Base-by-base conservation (phyloP, 108 stramenopile species). In the Aurantiochytrium sp. region DNA sequence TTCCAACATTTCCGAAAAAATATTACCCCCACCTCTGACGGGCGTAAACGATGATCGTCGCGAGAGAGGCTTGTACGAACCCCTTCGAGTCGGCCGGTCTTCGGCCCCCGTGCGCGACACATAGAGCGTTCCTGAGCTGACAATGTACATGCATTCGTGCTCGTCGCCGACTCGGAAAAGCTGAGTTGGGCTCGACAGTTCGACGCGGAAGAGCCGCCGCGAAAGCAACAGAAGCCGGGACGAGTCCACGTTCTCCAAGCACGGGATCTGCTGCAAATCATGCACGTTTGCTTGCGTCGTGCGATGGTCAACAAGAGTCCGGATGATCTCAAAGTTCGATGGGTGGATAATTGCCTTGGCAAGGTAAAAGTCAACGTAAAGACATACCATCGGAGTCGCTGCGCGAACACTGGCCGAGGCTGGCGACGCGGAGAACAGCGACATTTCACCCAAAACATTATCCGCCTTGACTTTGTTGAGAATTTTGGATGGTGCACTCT, bases 111-210 rank as follows among this genome's bases (percentile, higher is more conserved):
- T 16, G 14, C 16, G 8, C n/a, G 76, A 53, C 10, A 83, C 25
- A 4, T 83, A 83, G 51, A 83, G 76, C 28, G 45, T 28, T 23
- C 76, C 76, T 18, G 51, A 47, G 51, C 49, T 53, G 6, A 83
- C 49, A 35, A 83, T 83, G 76, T 83, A 83, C 76, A 83, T 83
- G 49, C 49, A 53, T 12, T 83, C 76, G 51, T 83, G 76, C 28
- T 28, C 76, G 0, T 83, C 76, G 45, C 76, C 76, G 45, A 12
- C 28, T 12, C 4, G 16, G 25, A 83, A 47, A 6, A 83, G 51
- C 18, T 12, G 10, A 6, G 45, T 53, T 16, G 49, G 49, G 76
- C 76, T 47, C 45, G 19, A 45, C n/a, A 83, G 45, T 6, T 25
- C 51, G 45, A 83, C 5, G 10, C 76, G 76, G 28, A 83, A 83